Evolutionary conservation across 495 filamentous ascomycete genomes (phyloP), one percentile per base, ranked within the genome.

Genomic region (Paragyromitra xinjiangensis): DNA sequence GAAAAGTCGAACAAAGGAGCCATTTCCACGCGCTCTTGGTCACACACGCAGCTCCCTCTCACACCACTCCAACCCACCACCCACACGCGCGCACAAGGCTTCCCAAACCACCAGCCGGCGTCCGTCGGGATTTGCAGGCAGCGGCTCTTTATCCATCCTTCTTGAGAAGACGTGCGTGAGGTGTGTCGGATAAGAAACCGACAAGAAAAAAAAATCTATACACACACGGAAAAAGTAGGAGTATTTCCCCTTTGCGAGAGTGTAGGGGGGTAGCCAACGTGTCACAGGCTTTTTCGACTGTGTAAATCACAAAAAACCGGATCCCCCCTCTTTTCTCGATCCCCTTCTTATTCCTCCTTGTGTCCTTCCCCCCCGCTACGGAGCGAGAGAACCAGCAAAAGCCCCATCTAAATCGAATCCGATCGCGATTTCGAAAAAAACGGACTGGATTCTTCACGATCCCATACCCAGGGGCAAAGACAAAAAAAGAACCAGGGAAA

Each of bases 171-270:
- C 65, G 71, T 75, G 64, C 71, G 73, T 64, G 51, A 50, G 51
- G 69, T 69, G 63, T 74, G 75, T 79, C 65, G 77, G 77, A 79
- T 79, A 71, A 79, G 77, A 71, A 76, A 70, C 77, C 77, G 77
- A 78, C 75, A 78, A 59, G 26, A 69, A 64, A 40, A 77, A 77
- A 51, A 77, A 77, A 55, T 42, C 74, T 16, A 59, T 71, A 34
- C 29, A 59, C 62, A 39, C 55, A 42, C 73, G 73, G 64, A 70
- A 78, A 62, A 78, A 67, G 44, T 72, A 73, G 77, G 75, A 71
- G 24, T 72, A 66, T 78, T 62, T 69, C 76, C 40, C 61, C 59
- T 50, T 71, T 63, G 51, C 19, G 26, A 66, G 16, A 40, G 69
- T 65, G 55, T 59, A 45, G 69, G 71, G 73, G 69, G 73, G 67